Conservation (phyloP, 129 eudicot genomes). For the Tanacetum coccineum region DNA sequence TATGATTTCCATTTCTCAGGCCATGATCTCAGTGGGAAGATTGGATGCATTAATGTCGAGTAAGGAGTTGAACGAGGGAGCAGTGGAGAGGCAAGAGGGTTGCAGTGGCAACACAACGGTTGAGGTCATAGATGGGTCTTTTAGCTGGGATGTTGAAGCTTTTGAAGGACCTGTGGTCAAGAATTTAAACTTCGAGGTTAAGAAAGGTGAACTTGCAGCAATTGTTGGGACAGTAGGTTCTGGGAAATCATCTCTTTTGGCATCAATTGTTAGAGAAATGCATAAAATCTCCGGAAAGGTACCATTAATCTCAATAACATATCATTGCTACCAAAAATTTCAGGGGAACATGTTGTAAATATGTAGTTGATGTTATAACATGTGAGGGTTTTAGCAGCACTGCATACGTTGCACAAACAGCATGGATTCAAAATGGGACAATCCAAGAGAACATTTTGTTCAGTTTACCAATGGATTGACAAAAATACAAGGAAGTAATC, state of each 20-base stretch:
- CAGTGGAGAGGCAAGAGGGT: too few relatives aligned
- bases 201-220: slow-evolving; percentile 45
- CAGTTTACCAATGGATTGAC: slow-evolving; percentile 63
- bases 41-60: too few relatives aligned
- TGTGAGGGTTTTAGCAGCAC: slow-evolving; percentile 81
- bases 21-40: too few relatives aligned
- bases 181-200: too few relatives aligned
- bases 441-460: slow-evolving; percentile 70
- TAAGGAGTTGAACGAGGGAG: too few relatives aligned
- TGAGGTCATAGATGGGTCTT: too few relatives aligned
- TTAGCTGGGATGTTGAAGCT: too few relatives aligned
- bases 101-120: too few relatives aligned
- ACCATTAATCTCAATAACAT: neutral
- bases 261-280: slow-evolving; percentile 73
- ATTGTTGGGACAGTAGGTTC: slow-evolving; percentile 74
- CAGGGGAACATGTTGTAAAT: neutral
- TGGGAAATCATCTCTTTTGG: slow-evolving; percentile 69
- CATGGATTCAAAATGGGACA: slow-evolving; percentile 80
- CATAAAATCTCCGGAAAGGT: slow-evolving; percentile 60
- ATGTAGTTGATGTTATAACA: slow-evolving; percentile 28
- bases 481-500: slow-evolving; percentile 55
- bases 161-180: too few relatives aligned
- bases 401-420: slow-evolving; percentile 87
- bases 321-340: neutral
- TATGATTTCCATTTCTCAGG: too few relatives aligned